Base-by-base conservation (phyloP, 2,329 filamentous ascomycete genomes). In the Cordyceps pruinosa region DNA sequence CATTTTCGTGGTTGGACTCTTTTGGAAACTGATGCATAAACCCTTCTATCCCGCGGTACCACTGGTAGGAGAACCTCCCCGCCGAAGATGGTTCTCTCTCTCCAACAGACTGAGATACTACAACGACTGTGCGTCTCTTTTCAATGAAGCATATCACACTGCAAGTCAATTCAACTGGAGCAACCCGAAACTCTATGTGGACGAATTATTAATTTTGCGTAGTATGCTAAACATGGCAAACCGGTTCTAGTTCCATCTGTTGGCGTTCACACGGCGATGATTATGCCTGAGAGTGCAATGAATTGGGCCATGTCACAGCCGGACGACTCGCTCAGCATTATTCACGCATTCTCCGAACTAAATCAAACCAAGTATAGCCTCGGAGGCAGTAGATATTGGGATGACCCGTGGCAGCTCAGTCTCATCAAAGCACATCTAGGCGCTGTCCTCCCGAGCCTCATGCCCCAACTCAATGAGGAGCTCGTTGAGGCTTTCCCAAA, bases 201-300 rank as follows among this genome's bases (percentile, higher is more conserved):
- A 13, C 34, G 15, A 35, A 10, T 7, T 6, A 42, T 23, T 44
- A 15, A 13, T 19, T 7, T 28, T 5, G 15, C 21, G 34, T 26
- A 77, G 73, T 77, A 75, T 58, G 64, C 67, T 25, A 77, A 77
- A 47, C 68, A 69, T 17, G 73, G 73, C n/a, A 67, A 68, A 34
- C 63, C 73, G 0, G 75, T 77, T 75, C 7, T 72, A 70, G 2
- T 66, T 71, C 30, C 69, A 70, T 23, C 67, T 69, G 41, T 74
- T 76, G 58, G 61, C 77, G n/a, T 68, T 10, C 44, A 47, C 17
- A 32, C 44, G 4, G 44, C 44, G 3, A 32, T 47, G 26, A 32
- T 77, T 44, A 61, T 78, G n/a, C 75, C 76, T 0, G 64, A 66
- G 6, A 70, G 61, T 39, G 65, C 69, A 1, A 65, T 77, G 66